These are phyloP conservation scores for Hyaloperonospora brassicae DNA, from an alignment of 352 stramenopile genomes.

Conservation along the genomic window DNA sequence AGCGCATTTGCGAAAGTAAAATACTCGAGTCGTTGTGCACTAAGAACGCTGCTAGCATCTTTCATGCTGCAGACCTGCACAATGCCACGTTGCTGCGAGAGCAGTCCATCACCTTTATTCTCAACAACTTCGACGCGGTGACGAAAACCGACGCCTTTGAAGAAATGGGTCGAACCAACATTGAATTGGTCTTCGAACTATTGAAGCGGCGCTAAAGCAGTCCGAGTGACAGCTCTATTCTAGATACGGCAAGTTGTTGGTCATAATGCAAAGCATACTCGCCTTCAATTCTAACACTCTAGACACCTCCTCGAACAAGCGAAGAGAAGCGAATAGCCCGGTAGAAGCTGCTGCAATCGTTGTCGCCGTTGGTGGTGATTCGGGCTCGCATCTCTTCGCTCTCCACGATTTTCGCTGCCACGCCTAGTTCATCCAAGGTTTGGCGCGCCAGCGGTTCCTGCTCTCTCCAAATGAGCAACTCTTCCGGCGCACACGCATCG, in stretches of 20 bases:
- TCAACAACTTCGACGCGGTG: conserved; percentile 96
- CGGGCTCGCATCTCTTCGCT: conserved; percentile 3
- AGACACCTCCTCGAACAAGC: conserved; percentile 8
- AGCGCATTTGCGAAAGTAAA: conserved; percentile 92
- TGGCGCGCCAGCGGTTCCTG: conserved; percentile 28
- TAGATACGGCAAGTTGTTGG: conserved; percentile 11
- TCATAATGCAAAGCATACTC: conserved; percentile 15
- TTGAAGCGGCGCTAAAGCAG: conserved; percentile 67
- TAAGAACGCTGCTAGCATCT: conserved; percentile 94
- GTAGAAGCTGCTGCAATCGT: conserved; percentile 20
- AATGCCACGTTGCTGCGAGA: conserved; percentile 88
- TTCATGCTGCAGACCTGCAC: conserved; percentile 94
- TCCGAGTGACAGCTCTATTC: background rate
- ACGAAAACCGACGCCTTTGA: conserved; percentile 96
- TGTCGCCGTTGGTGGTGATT: background rate
- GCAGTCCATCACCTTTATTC: conserved; percentile 95
- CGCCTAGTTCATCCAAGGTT: conserved; percentile 29
- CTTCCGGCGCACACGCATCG: conserved; percentile 10
- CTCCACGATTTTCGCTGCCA: conserved; percentile 21
- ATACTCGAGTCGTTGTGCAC: conserved; percentile 93
- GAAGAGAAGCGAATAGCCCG: conserved; percentile 24
- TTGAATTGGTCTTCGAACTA: conserved; percentile 97
- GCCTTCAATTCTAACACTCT: background rate
- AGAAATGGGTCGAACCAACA: conserved; percentile 97
- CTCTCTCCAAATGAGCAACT: conserved; percentile 52